phyloP scores from a whole-genome alignment of 2,329 filamentous ascomycete genomes.

The Aspergillus awamori region DNA sequence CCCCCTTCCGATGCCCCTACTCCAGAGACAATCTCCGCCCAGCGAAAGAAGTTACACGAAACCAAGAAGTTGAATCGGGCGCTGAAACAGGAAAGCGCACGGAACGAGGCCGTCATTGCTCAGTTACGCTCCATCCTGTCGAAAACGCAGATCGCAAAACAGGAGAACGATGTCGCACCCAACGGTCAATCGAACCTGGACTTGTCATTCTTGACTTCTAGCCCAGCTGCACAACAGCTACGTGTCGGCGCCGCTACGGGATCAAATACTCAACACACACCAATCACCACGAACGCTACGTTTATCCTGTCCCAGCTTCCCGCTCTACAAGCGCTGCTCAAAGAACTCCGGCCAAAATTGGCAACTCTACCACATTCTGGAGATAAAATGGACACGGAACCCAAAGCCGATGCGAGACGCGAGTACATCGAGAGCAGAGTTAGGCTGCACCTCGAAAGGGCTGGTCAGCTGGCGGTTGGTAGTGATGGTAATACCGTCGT shows the following conservation, averaged over 20 bases:
- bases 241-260: conserved; percentile 47
- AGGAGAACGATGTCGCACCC: conserved; percentile 20
- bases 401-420: conserved; percentile 70
- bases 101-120: conserved; percentile 71
- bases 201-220: conserved; percentile 61
- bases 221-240: conserved; percentile 49
- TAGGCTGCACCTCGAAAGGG: conserved; percentile 70
- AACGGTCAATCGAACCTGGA: conserved; percentile 36
- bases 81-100: conserved; percentile 68
- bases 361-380: conserved; percentile 43
- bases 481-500: conserved; percentile 38
- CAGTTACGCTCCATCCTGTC: conserved; percentile 65
- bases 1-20: conserved; percentile 53
- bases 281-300: conserved; percentile 52
- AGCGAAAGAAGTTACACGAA: conserved; percentile 74
- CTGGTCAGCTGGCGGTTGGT: conserved; percentile 42
- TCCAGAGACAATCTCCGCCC: conserved; percentile 68
- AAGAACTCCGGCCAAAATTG: conserved; percentile 68
- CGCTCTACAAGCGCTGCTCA: conserved; percentile 71
- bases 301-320: conserved; percentile 85
- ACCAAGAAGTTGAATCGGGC: conserved; percentile 74
- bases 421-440: conserved; percentile 84
- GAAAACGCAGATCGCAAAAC: conserved; percentile 26
- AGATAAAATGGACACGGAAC: conserved; percentile 45
- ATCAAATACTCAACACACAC: conserved; percentile 39